Base-by-base conservation (phyloP, 352 stramenopile genomes). In the Phytopythium chamaehyphon region DNA sequence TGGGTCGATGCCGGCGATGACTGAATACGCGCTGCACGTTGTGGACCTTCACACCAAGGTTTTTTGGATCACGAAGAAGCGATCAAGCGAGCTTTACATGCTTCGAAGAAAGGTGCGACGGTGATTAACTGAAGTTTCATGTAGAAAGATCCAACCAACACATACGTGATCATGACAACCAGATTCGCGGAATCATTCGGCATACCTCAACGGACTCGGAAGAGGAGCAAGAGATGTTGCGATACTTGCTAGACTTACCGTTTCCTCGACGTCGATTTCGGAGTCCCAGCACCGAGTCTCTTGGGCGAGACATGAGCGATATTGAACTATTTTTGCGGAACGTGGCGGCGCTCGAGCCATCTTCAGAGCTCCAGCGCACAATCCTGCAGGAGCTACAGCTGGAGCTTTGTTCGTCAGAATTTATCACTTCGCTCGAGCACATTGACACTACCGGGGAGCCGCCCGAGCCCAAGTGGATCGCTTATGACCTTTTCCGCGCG, bases 61-160 rank as follows among this genome's bases (percentile, higher is more conserved):
- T 16, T 88, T 93, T 44, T 93, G 82, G 82, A 82, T 87, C 51
- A 76, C 75, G 2, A 89, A 88, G 53, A 93, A 93, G 57, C 77
- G 77, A 9, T 93, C 86, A 46, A 74, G 71, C 28, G 82, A 93
- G 36, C 73, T 92, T 43, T 85, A 80, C 51, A 55, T 71, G 46
- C 71, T 93, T 16, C 74, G 82, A 21, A 80, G 83, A 15, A 86
- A 85, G 69, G 55, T 92, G 35, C 24, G 60, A 57, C 3, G 16
- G 2, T 16, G 43, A 31, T 18, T 9, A 33, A 10, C 5, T 9
- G 28, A 33, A 33, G 5, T 33, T 9, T 33, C 28, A 33, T 33
- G 28, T 33, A n/a, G n/a, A n/a, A n/a, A n/a, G n/a, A n/a, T n/a
- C n/a, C n/a, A n/a, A 48, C 9, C 36, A 15, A 14, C 18, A 5